Evolutionary conservation across 2,329 filamentous ascomycete species (phyloP), one percentile per base, ranked within the genome.

Genomic region (Camptophora hylomeconis): DNA sequence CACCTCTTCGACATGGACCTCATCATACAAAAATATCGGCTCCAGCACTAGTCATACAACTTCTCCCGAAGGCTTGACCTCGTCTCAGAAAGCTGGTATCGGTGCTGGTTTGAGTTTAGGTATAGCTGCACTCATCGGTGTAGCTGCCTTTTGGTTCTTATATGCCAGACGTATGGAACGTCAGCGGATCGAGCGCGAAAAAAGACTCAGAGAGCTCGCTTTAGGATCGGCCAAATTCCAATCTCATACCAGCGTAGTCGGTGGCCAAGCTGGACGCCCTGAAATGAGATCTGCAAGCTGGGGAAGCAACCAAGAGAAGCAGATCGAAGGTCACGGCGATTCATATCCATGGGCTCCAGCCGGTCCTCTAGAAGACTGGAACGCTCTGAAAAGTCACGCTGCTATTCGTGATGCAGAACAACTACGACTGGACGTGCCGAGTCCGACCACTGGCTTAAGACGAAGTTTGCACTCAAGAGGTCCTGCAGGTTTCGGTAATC

Each of bases 21-120:
- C 61, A 2, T 59, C 63, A 3, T 80, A 79, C 40, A 57, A 54
- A 2, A 65, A 67, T 20, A 65, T 64, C 4, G 5, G 38, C 36
- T 4, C 35, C 40, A 4, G 51, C 11, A 41, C 42, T 7, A 37
- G 43, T 1, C 20, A 29, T 9, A 17, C 32, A 8, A 11, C 27
- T n/a, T 24, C 34, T 5, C 24, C 37, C 17, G 28, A 36, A 9
- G 38, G 38, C 9, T 35, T 39, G 17, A 50, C 37, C 5, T 36
- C 50, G 11, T 44, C 50, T 6, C 58, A 59, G 36, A 67, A 63
- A 26, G 53, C 76, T 4, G 73, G 74, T 1, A 55, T 81, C 0
- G 75, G 75, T 1, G 53, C 76, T 2, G 77, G 76, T 0, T 47
- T 82, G 1, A 75, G 77, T 2, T 51, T 83, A 2, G 77, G 75